phyloP scores from a whole-genome alignment of 2,329 filamentous ascomycete species.

The Apiospora kogelbergensis region DNA sequence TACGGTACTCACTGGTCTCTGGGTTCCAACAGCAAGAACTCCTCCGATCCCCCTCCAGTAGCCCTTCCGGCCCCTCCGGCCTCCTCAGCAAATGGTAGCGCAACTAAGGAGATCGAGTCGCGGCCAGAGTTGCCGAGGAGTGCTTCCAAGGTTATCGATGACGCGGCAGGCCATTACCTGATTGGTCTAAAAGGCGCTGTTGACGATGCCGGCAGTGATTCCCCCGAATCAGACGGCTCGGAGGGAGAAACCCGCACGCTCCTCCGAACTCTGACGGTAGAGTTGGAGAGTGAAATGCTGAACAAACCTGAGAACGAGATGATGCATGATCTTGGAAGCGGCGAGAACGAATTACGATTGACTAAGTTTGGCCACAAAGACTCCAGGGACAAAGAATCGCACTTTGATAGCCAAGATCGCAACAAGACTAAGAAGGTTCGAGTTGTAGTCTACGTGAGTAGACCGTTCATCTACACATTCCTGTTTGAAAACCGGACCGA shows the following conservation, averaged over 20 bases:
- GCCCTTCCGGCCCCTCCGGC: slow-evolving; percentile 13
- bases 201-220: slow-evolving; percentile 42
- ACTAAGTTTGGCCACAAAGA: slow-evolving; percentile 19
- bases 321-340: slow-evolving; percentile 45
- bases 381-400: slow-evolving; percentile 19
- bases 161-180: slow-evolving; percentile 53
- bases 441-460: slow-evolving; percentile 71
- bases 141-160: slow-evolving; percentile 13
- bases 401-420: slow-evolving; percentile 48
- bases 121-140: slow-evolving; percentile 7
- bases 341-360: slow-evolving; percentile 28
- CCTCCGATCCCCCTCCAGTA: not conserved
- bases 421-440: slow-evolving; percentile 60
- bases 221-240: slow-evolving; percentile 28
- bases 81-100: slow-evolving; percentile 8
- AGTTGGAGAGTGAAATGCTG: slow-evolving; percentile 49
- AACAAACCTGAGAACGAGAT: slow-evolving; percentile 44
- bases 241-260: slow-evolving; percentile 54
- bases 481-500: slow-evolving; percentile 65
- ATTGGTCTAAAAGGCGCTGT: slow-evolving; percentile 69
- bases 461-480: slow-evolving; percentile 76
- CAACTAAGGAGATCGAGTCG: slow-evolving; percentile 11
- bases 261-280: slow-evolving; percentile 66
- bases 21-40: slow-evolving; percentile 20
- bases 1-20: slow-evolving; percentile 68